phyloP scores from a whole-genome alignment of 306 rosid genomes.

The Medicago truncatula region DNA sequence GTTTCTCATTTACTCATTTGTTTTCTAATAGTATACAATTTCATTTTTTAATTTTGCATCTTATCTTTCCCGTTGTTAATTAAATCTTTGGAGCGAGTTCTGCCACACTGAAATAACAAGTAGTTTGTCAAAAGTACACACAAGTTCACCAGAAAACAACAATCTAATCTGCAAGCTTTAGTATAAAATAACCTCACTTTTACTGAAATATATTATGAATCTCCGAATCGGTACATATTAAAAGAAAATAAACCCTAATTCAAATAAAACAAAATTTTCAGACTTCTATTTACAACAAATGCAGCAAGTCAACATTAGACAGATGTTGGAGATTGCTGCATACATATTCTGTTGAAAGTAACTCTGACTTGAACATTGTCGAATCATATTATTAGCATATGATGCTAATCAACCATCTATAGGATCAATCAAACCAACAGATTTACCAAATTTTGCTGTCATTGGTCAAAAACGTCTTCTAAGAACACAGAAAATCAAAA shows the following conservation, averaged over 20 bases:
- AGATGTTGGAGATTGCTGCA: constrained; percentile 34
- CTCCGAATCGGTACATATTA: not conserved
- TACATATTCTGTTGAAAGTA: constrained; percentile 35
- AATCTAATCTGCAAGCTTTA: constrained; percentile 31
- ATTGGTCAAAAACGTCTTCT: constrained; percentile 17
- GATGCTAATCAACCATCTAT: constrained; percentile 29
- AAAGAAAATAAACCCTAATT: constrained; percentile 20
- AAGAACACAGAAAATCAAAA: constrained; percentile 38
- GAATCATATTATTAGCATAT: constrained; percentile 23
- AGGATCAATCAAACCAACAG: constrained; percentile 18
- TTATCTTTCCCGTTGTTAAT: constrained; percentile 17
- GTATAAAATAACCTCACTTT: constrained; percentile 21
- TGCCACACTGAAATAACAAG: not conserved
- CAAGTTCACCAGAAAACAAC: constrained; percentile 8
- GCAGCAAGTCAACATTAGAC: constrained; percentile 26
- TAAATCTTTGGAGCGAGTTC: constrained; percentile 7
- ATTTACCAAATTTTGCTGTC: constrained; percentile 4
- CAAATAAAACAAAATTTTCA: constrained; percentile 8
- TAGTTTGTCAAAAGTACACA: not conserved
- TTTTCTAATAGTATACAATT: not conserved
- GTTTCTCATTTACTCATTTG: not conserved
- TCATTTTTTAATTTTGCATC: constrained; percentile 14
- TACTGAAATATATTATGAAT: not conserved
- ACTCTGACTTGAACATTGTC: constrained; percentile 8
- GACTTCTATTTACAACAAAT: constrained; percentile 29